Conservation (phyloP, 2,329 filamentous ascomycete species). For the Ramichloridium luteum region DNA sequence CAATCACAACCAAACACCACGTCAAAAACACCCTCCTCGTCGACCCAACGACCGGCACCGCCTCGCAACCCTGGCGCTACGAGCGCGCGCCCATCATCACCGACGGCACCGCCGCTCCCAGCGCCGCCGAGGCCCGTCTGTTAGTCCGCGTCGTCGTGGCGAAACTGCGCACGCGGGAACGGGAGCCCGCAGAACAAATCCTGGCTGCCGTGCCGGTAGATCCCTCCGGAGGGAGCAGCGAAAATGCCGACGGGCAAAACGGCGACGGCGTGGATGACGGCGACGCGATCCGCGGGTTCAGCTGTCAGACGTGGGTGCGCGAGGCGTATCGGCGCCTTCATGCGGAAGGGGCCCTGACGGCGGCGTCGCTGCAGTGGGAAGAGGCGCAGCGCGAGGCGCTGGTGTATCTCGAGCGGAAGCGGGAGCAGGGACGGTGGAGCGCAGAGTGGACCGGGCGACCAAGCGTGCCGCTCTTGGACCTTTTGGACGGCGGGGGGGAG, state of each 20-base stretch:
- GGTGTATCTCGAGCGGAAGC: constrained; percentile 9
- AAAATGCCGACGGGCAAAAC: too few species aligned
- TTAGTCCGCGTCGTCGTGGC: constrained; percentile 8
- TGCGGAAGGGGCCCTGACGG: constrained; percentile 3
- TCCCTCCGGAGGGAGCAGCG: too few species aligned
- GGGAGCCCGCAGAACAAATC: constrained; percentile 3
- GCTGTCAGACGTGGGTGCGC: constrained; percentile 8
- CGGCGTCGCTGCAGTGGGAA: constrained; percentile 5
- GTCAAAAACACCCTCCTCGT: constrained; percentile 10
- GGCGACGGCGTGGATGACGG: constrained; percentile 4
- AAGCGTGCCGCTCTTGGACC: constrained; percentile 9
- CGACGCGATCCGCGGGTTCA: constrained; percentile 4
- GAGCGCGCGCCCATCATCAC: constrained; percentile 4
- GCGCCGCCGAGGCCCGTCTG: constrained; percentile 6
- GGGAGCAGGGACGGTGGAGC: constrained; percentile 7
- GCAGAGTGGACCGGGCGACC: constrained; percentile 1
- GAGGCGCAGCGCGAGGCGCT: constrained; percentile 4
- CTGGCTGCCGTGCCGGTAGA: constrained; percentile 6
- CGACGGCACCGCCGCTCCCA: too few species aligned
- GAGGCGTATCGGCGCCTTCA: constrained; percentile 5
- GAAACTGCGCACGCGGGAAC: constrained; percentile 6
- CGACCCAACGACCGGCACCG: constrained; percentile 2
- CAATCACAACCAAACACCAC: constrained; percentile 9
- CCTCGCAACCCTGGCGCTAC: constrained; percentile 10
- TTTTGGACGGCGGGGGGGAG: constrained; percentile 5